Evolutionary conservation across 2,329 filamentous ascomycete genomes (phyloP), one percentile per base, ranked within the genome.

Genomic region (Fusarium sarcochroum): DNA sequence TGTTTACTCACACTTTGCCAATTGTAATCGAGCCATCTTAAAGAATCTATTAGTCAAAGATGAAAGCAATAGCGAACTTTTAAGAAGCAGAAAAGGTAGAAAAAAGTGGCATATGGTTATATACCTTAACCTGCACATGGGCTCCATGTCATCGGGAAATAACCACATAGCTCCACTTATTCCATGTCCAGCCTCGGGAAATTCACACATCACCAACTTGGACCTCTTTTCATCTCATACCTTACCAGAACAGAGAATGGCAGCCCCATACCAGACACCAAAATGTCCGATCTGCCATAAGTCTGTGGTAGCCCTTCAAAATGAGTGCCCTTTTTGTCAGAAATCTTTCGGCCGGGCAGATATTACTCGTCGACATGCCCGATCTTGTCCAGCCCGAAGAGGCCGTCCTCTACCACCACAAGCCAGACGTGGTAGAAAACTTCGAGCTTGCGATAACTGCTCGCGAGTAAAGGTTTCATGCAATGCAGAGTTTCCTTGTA

Each of bases 281-380:
- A 17, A 32, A 11, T 70, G 63, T 32, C 34, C n/a, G 4, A 35
- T 32, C 6, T 68, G 66, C 23, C 37, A 5, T 1, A 49, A 47
- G 0, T 45, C 48, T 3, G 11, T 58, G 5, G 20, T 34, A 2
- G 8, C 14, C 0, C 2, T 4, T 3, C 55, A 27, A 8, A 44
- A 23, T 0, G 6, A 44, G n/a, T 72, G 69, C 15, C 48, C 44
- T 5, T 72, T 72, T 18, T 72, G 69, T 11, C 20, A 45, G 0
- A 66, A 71, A 11, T 13, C 20, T 1, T 72, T 72, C 10, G 20
- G 25, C 5, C 54, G 69, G 20, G 59, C 58, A 3, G 69, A 72
- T 17, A 55, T 66, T 6, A 41, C 69, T 6, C 55, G 55, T 2
- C 53, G 69, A 1, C 69, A 72, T 25, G 27, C 64, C 3, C 34